Evolutionary conservation across 208 protist species (phyloP), one percentile per base, ranked within the genome.

Genomic region (Herpetomonas samuelpessoai): DNA sequence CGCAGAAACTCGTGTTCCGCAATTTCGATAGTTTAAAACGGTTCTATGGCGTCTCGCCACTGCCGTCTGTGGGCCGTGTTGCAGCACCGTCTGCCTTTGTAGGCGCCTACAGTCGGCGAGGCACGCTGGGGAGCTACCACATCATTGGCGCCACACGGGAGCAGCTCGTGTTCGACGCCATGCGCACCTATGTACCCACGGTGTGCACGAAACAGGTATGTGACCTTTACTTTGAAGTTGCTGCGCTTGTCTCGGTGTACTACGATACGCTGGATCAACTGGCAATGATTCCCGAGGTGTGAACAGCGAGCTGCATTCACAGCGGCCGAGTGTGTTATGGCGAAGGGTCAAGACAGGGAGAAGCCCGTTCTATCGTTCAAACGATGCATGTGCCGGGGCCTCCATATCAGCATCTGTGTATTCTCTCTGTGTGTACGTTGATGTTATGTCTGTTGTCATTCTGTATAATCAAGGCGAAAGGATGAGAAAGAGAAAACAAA

Each of bases 11-110:
- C 27, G 77, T 95, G 25, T 76, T 83, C 24, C 60, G 67, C 3
- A 90, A 77, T 58, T 88, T 92, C 62, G 83, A 91, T 53, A 85
- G 82, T 26, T 30, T 95, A 26, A 95, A 87, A 59, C 72, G 66
- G 27, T 89, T 86, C 60, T 95, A 90, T 46, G 69, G 72, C 16
- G 65, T 85, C 12, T 31, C 74, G 12, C 78, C 83, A 1, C 79
- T 87, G 38, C 58, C 70, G 3, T 69, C 60, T 6, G 54, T 76
- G 38, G 58, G 71, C 14, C 82, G 84, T n/a, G 64, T 67, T 1
- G 62, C 82, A n/a, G 45, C 88, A 12, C 74, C 78, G 39, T 83
- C 88, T 3, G 65, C 74, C 2, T 85, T 74, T 50, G 71, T 79
- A 7, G 74, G 75, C 1, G 78, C 70, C 2, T 85, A 86, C 54